A percentile compares a stretch with the other conserved stretches of the same genome.
These are phyloP conservation scores for Penicillium malachiteum DNA, from an alignment of 495 filamentous ascomycete genomes.

Conservation along the genomic window DNA sequence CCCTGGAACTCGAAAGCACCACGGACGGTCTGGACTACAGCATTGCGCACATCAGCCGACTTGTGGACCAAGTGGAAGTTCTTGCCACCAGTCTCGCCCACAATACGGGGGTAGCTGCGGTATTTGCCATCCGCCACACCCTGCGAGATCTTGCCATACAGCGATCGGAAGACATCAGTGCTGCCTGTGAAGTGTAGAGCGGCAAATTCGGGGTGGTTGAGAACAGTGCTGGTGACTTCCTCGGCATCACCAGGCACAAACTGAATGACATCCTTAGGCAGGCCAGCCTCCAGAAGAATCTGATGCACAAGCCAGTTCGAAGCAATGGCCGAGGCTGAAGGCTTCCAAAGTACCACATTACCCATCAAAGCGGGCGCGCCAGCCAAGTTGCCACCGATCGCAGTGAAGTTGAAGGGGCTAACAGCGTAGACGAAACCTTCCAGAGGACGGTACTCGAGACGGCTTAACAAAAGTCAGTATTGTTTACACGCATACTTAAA, in stretches of 20 bases:
- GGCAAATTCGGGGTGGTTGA: slow-evolving; percentile 69
- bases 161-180: slow-evolving; percentile 76
- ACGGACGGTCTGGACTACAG: slow-evolving; percentile 73
- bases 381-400: slow-evolving; percentile 78
- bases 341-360: slow-evolving; percentile 89
- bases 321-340: slow-evolving; percentile 71
- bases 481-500: neutral
- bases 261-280: slow-evolving; percentile 78
- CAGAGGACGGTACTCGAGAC: slow-evolving; percentile 76
- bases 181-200: slow-evolving; percentile 81
- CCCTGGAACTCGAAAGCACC: slow-evolving; percentile 86
- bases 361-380: slow-evolving; percentile 76
- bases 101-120: slow-evolving; percentile 74
- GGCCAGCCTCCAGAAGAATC: slow-evolving; percentile 78
- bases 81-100: slow-evolving; percentile 86
- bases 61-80: slow-evolving; percentile 82
- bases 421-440: slow-evolving; percentile 88
- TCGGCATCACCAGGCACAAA: slow-evolving; percentile 80
- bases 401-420: slow-evolving; percentile 87
- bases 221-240: slow-evolving; percentile 68
- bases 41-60: slow-evolving; percentile 72
- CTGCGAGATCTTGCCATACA: slow-evolving; percentile 73
- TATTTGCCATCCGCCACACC: slow-evolving; percentile 72
- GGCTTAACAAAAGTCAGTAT: slow-evolving; percentile 33
- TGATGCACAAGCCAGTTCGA: slow-evolving; percentile 79